These are phyloP conservation scores for Phytophthora citricola DNA, from an alignment of 352 stramenopile genomes.

Conservation along the genomic window DNA sequence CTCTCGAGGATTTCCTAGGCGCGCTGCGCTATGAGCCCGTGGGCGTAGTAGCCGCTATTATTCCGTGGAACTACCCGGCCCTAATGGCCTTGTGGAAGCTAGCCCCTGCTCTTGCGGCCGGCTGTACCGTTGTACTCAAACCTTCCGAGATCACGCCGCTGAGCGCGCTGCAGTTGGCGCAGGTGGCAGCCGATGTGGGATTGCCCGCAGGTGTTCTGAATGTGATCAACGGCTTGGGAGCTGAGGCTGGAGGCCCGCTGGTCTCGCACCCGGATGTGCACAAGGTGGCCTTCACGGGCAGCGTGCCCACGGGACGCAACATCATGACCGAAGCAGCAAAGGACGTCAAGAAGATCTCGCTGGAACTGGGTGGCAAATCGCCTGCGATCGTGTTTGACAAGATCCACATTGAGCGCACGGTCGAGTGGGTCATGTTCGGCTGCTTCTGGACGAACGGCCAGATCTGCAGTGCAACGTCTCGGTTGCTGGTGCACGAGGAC, in stretches of 20 bases:
- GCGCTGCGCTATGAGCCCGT: slow-evolving; percentile 71
- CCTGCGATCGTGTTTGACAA: slow-evolving; percentile 88
- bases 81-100: slow-evolving; percentile 82
- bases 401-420: slow-evolving; percentile 66
- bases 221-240: slow-evolving; percentile 68
- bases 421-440: slow-evolving; percentile 77
- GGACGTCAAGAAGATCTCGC: slow-evolving; percentile 39
- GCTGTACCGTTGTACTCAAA: slow-evolving; percentile 85
- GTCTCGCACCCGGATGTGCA: slow-evolving; percentile 54
- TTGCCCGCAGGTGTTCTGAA: slow-evolving; percentile 72
- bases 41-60: slow-evolving; percentile 70
- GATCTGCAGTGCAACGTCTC: slow-evolving; percentile 80
- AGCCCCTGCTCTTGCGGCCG: slow-evolving; percentile 89
- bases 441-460: slow-evolving; percentile 73
- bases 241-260: slow-evolving; percentile 68
- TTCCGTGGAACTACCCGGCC: slow-evolving; percentile 47
- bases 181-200: slow-evolving; percentile 66
- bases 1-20: slow-evolving; percentile 54
- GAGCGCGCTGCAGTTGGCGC: slow-evolving; percentile 76
- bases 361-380: slow-evolving; percentile 84
- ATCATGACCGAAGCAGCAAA: slow-evolving; percentile 30
- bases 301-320: slow-evolving; percentile 24
- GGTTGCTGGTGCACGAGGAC: slow-evolving; percentile 77
- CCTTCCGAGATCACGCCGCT: slow-evolving; percentile 92
- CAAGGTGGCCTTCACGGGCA: slow-evolving; percentile 42